phyloP scores from a whole-genome alignment of 1,284 basidiomycete genomes.

The Puccinia triticina region DNA sequence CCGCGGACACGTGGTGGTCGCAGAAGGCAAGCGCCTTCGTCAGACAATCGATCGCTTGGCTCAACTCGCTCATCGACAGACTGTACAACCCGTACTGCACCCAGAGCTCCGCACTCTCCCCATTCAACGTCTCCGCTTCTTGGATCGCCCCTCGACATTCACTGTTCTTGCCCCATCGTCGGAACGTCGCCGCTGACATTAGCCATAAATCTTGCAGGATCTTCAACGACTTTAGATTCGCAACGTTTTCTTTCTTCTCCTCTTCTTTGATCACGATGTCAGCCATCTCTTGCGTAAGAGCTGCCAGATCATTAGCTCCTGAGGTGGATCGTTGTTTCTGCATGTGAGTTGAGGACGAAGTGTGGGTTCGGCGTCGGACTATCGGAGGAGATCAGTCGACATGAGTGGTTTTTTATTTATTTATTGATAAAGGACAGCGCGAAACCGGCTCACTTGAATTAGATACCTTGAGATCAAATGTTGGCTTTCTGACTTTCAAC shows the following conservation, averaged over 20 bases:
- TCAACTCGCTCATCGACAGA: conserved; percentile 38
- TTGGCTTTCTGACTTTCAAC: conserved; percentile 30
- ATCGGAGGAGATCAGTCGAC: neutral
- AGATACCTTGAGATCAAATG: conserved; percentile 27
- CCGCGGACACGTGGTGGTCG: conserved; percentile 70
- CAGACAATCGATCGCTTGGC: conserved; percentile 46
- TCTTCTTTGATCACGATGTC: conserved; percentile 7
- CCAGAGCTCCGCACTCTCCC: conserved; percentile 86
- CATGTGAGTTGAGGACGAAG: conserved; percentile 2
- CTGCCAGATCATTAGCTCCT: conserved; percentile 3
- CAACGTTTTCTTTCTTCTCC: conserved; percentile 13
- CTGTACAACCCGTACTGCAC: conserved; percentile 67
- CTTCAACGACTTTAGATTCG: conserved; percentile 67
- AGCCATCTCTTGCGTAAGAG: conserved; percentile 27
- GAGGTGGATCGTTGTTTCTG: conserved; percentile 14
- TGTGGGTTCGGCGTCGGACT: conserved; percentile 25
- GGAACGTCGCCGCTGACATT: conserved; percentile 89
- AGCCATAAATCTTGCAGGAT: conserved; percentile 87
- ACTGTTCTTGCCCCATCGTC: conserved; percentile 82
- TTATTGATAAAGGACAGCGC: neutral
- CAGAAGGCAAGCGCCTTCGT: conserved; percentile 41
- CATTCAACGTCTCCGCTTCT: conserved; percentile 88
- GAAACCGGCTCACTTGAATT: conserved; percentile 20
- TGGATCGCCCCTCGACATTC: conserved; percentile 87
- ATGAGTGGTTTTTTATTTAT: neutral